Conservation (phyloP, 2,329 filamentous ascomycete genomes). For the Epicoccum nigrum region DNA sequence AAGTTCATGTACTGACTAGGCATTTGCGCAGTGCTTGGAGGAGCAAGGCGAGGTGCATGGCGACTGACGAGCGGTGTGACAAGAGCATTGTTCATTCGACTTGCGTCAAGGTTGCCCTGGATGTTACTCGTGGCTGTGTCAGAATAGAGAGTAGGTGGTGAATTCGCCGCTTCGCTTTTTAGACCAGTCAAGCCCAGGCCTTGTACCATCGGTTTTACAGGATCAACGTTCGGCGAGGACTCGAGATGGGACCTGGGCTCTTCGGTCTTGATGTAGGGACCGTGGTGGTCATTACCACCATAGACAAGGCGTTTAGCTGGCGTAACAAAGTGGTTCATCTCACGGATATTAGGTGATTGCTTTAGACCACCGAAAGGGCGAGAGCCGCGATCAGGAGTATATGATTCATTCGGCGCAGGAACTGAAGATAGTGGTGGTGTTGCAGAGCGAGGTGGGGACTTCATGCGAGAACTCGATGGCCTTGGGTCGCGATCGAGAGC, state of each 20-base stretch:
- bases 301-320: constrained; percentile 45
- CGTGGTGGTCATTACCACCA: constrained; percentile 30
- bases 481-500: constrained; percentile 36
- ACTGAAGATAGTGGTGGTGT: constrained; percentile 57
- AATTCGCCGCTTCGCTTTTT: constrained; percentile 43
- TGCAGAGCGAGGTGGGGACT: constrained; percentile 52
- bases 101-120: constrained; percentile 34
- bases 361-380: constrained; percentile 43
- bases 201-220: constrained; percentile 32
- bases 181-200: constrained; percentile 36
- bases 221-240: constrained; percentile 41
- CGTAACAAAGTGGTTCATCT: constrained; percentile 40
- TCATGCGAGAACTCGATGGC: constrained; percentile 37
- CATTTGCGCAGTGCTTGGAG: constrained; percentile 79
- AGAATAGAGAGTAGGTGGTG: constrained; percentile 46
- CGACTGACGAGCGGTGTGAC: constrained; percentile 75
- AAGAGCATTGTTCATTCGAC: constrained; percentile 41
- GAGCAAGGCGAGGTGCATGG: constrained; percentile 75
- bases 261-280: constrained; percentile 33
- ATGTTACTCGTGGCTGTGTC: constrained; percentile 41
- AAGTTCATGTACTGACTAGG: constrained; percentile 87
- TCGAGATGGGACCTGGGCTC: constrained; percentile 31
- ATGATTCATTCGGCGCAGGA: constrained; percentile 58
- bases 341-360: constrained; percentile 39
- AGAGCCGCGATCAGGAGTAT: constrained; percentile 61